phyloP scores from a whole-genome alignment of 495 filamentous ascomycete genomes.

The Talaromyces proteolyticus region DNA sequence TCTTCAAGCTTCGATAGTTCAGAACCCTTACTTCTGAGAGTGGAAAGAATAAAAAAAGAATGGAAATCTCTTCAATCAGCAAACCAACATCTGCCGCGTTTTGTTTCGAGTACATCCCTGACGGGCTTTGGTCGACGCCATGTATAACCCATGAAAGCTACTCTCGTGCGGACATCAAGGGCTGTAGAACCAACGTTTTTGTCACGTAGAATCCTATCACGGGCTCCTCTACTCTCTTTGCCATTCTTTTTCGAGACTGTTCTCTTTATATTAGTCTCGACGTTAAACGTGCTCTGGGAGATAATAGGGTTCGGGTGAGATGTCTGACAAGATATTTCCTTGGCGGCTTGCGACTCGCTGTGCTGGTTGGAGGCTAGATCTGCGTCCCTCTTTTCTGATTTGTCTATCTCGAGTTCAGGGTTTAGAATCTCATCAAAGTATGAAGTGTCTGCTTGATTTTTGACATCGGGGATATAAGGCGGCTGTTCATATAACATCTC shows the following conservation, averaged over 20 bases:
- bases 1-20: too few relatives aligned
- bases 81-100: slow-evolving; percentile 15
- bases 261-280: slow-evolving; percentile 1
- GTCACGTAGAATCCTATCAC: slow-evolving; percentile 78
- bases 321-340: background rate
- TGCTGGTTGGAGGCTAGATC: background rate
- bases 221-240: slow-evolving; percentile 63
- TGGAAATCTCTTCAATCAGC: background rate
- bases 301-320: background rate
- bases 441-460: slow-evolving; percentile 70
- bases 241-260: slow-evolving; percentile 13
- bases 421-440: slow-evolving; percentile 59
- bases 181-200: slow-evolving; percentile 52
- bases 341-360: background rate
- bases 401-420: slow-evolving; percentile 2
- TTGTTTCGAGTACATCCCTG: slow-evolving; percentile 22
- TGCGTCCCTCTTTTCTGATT: background rate
- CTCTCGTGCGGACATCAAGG: slow-evolving; percentile 71
- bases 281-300: background rate
- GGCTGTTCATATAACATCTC: slow-evolving; percentile 59
- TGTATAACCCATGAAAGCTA: slow-evolving; percentile 86
- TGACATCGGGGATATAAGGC: slow-evolving; percentile 71
- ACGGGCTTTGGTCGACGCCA: slow-evolving; percentile 56
- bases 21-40: background rate
- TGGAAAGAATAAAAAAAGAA: background rate